Evolutionary conservation across 495 filamentous ascomycete genomes (phyloP).

Genomic region (Lasiosphaeria miniovina): DNA sequence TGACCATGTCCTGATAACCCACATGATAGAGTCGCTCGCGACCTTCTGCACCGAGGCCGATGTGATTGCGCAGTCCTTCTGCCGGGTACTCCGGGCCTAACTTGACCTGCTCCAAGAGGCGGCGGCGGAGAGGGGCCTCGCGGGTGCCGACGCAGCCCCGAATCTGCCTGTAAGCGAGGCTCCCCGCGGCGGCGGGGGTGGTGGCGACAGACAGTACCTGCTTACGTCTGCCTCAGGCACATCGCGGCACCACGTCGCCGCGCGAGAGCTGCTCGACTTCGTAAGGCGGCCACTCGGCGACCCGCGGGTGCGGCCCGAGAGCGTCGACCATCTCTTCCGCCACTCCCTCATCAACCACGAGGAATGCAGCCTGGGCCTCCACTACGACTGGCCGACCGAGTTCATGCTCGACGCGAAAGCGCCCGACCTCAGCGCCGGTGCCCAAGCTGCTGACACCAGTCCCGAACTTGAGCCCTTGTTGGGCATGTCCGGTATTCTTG

Average conservation of each 20-base stretch:
- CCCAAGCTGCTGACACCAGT: no score
- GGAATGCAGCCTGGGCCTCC: constrained; percentile 1
- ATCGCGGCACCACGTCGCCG: background rate
- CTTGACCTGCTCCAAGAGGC: background rate
- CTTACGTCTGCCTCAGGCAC: background rate
- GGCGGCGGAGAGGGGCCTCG: background rate
- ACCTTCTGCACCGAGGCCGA: background rate
- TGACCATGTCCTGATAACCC: background rate
- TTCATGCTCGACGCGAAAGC: background rate
- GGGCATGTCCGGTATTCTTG: no score
- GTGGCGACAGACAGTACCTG: background rate
- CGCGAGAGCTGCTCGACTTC: background rate
- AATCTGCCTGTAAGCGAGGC: no score
- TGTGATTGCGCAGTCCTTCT: background rate
- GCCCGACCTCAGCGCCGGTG: background rate
- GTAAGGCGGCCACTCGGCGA: background rate
- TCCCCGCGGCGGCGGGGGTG: background rate
- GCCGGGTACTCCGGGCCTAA: background rate
- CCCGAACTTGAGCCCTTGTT: no score
- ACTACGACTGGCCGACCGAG: background rate
- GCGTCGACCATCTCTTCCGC: background rate
- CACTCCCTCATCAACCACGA: background rate
- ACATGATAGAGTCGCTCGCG: background rate
- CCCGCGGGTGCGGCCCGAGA: background rate
- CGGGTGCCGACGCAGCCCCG: no score